phyloP scores from a whole-genome alignment of 2,329 filamentous ascomycete genomes.

The Trichothecium roseum region DNA sequence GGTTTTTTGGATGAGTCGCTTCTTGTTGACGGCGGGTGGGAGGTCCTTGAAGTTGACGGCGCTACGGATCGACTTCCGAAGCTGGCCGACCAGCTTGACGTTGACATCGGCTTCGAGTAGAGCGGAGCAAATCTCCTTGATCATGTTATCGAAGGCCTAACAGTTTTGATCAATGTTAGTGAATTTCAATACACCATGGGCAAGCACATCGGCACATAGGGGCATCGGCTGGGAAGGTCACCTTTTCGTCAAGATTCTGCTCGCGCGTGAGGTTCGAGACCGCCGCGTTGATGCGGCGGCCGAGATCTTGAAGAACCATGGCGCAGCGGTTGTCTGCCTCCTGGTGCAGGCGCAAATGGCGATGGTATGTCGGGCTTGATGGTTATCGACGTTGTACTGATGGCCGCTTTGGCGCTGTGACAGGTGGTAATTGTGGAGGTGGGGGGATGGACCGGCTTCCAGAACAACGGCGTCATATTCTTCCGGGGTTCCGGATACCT shows the following conservation, averaged over 20 bases:
- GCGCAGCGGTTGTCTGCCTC: constrained; percentile 6
- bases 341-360: not conserved
- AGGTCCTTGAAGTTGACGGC: constrained; percentile 93
- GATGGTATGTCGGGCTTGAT: not conserved
- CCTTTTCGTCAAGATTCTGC: constrained; percentile 93
- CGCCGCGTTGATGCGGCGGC: constrained; percentile 95
- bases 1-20: constrained; percentile 92
- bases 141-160: constrained; percentile 91
- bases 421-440: too few relatives aligned
- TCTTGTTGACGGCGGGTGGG: constrained; percentile 90
- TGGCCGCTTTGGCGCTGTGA: too few relatives aligned
- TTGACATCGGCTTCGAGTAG: constrained; percentile 97
- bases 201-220: constrained; percentile 1
- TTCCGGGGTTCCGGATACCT: too few relatives aligned
- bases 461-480: too few relatives aligned
- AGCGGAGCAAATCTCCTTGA: constrained; percentile 95
- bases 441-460: too few relatives aligned
- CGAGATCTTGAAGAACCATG: constrained; percentile 99
- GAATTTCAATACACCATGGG: not conserved
- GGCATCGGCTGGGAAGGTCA: constrained; percentile 18
- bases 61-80: constrained; percentile 85
- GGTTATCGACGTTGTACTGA: too few relatives aligned
- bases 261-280: constrained; percentile 88
- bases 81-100: constrained; percentile 78
- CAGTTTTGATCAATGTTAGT: constrained; percentile 1